Conservation (phyloP, 164 flowering plant species). For the Stephania cephalantha region DNA sequence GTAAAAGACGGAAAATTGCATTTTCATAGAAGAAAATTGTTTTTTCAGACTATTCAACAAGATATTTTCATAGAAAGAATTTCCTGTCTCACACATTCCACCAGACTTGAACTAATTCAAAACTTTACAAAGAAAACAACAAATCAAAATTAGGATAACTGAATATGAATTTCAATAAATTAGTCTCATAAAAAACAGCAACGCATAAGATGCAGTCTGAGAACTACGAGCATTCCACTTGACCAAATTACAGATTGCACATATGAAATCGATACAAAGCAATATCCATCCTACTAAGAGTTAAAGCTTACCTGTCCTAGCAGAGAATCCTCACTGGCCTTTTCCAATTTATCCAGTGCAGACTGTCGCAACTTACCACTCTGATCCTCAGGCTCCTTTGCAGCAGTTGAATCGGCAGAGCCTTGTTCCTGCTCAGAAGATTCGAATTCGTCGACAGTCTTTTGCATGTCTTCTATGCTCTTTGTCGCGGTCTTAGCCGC, state of each 20-base stretch:
- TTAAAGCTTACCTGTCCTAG: conserved; percentile 72
- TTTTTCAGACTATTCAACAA: too few relatives aligned
- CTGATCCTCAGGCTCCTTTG: conserved; percentile 49
- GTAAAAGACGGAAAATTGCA: neutral
- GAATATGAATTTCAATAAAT: neutral
- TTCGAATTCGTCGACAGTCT: conserved; percentile 41
- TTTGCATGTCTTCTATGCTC: conserved; percentile 56
- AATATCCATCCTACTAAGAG: neutral
- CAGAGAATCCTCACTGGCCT: conserved; percentile 83
- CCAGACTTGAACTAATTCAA: neutral
- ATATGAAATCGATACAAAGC: neutral
- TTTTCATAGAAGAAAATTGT: neutral
- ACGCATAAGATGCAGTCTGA: neutral
- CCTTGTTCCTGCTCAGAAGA: conserved; percentile 46
- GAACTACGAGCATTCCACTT: neutral
- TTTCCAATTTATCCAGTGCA: conserved; percentile 76
- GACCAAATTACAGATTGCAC: neutral
- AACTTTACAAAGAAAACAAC: neutral
- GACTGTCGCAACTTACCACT: conserved; percentile 44
- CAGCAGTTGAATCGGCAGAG: conserved; percentile 27
- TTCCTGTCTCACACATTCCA: neutral
- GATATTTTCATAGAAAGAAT: neutral
- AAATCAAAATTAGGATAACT: neutral
- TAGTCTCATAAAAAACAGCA: neutral
- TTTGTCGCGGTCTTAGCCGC: conserved; percentile 81